Evolutionary conservation across 2,329 filamentous ascomycete genomes (phyloP), one percentile per base, ranked within the genome.

Genomic region (Arthrobotrys megalospora): DNA sequence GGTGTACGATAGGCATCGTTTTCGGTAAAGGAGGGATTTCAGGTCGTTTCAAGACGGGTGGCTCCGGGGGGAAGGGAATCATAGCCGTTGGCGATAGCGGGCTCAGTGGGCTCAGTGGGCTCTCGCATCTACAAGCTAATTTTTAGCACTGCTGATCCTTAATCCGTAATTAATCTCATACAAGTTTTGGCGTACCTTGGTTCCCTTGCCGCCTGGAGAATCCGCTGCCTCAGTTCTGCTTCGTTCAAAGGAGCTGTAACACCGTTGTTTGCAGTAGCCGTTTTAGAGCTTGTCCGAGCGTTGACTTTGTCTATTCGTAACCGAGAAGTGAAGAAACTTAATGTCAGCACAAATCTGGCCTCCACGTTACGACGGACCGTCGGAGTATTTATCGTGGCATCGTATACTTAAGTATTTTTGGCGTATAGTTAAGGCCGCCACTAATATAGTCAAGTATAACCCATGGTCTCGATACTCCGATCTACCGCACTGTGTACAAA

Each of bases 211-310:
- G 75, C 75, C 47, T 72, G 75, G 19, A 78, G 67, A 41, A 78
- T 78, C 41, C 67, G 66, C 47, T 78, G 75, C 67, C 66, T 78
- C 28, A 78, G 63, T 50, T 78, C 75, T 62, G 60, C 75, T 58
- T 78, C 75, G 47, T 78, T 72, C 53, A 78, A 55, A 48, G 63
- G 68, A 63, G 67, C 32, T 55, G 67, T 38, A 47, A 45, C 52
- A 67, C 28, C 41, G 50, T 24, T 65, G 62, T 53, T 67, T 38
- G 67, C 63, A 55, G 62, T 50, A 64, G 63, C 67, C n/a, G 62
- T 62, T 78, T 72, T 78, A 68, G 75, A 78, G 62, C 75, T 72
- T 55, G 75, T 72, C 62, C 75, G 75, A 66, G 66, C 67, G 60
- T 72, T 67, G 75, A 78, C 50, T 72, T 71, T 71, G 66, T 78